phyloP scores from a whole-genome alignment of 176 grass and related monocot genomes.

The Echinochloa phyllopogon region DNA sequence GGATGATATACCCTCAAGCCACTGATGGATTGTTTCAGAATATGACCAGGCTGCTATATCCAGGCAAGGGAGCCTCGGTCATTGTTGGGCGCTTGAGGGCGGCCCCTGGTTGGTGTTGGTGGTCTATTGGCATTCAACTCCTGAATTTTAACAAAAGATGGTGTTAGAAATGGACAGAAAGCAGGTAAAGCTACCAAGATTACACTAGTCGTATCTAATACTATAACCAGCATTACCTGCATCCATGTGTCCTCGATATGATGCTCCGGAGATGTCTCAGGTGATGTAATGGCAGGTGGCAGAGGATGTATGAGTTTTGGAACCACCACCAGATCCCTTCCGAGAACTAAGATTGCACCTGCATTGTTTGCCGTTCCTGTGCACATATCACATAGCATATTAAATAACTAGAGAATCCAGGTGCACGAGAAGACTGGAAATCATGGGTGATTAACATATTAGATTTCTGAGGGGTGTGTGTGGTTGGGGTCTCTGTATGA shows the following conservation, averaged over 20 bases:
- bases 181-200: not conserved
- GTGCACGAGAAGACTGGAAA: not conserved
- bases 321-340: slow-evolving; percentile 96
- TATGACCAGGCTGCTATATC: slow-evolving; percentile 47
- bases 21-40: slow-evolving; percentile 18
- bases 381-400: slow-evolving; percentile 2
- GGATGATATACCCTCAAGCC: slow-evolving; percentile 38
- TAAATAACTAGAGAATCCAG: slow-evolving; percentile 18
- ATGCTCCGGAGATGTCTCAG: slow-evolving; percentile 77
- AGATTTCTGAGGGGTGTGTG: too few relatives aligned
- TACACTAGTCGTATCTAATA: not conserved
- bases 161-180: slow-evolving; percentile 31
- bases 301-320: slow-evolving; percentile 99
- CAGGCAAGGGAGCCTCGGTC: slow-evolving; percentile 85
- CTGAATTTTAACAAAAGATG: slow-evolving; percentile 43
- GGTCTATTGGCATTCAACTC: slow-evolving; percentile 97
- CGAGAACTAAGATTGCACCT: slow-evolving; percentile 95
- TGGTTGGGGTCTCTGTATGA: too few relatives aligned
- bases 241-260: slow-evolving; percentile 98
- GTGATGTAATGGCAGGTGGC: slow-evolving; percentile 82
- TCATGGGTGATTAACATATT: too few relatives aligned
- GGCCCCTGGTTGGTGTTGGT: slow-evolving; percentile 86
- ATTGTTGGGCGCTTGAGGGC: slow-evolving; percentile 79
- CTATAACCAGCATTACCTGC: slow-evolving; percentile 62
- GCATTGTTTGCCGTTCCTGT: slow-evolving; percentile 96